Evolutionary conservation across 2,329 filamentous ascomycete species (phyloP), one percentile per base, ranked within the genome.

Genomic region (Pseudocercospora vitis): DNA sequence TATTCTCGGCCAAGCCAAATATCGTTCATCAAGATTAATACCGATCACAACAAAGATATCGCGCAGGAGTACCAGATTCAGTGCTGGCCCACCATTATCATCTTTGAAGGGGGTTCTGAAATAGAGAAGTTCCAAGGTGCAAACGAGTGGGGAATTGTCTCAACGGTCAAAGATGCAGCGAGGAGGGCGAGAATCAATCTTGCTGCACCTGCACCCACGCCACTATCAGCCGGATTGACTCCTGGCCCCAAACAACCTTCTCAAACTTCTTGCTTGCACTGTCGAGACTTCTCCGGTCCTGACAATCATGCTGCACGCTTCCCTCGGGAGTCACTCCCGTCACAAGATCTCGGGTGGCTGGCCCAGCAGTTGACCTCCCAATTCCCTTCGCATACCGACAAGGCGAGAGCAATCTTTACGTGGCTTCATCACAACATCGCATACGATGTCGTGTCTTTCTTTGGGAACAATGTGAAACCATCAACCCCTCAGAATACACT

Each of bases 381-480:
- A 0, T 96, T 97, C 67, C 73, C 83, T 0, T 96, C 89, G 0
- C 92, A 87, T 1, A 96, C 92, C 0, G 92, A 97, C 71, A 96
- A 96, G 74, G 92, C 94, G 2, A 82, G 94, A 23, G 90, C 85
- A 2, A 89, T 99, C 55, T 97, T 97, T 69, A 89, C 88, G 1
- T 99, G 94, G 94, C 84, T 91, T 33, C 92, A 97, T 72, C 86
- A 97, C 71, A 97, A 97, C 64, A 85, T 99, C 53, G 80, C 79
- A 42, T 99, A 97, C 69, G 89, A 97, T 68, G 83, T 84, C 0
- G 79, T 82, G 21, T 81, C 85, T 19, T 95, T 96, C 74, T 95
- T 95, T 67, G 82, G 79, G 52, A 83, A 77, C 46, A 83, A 77
- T 42, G 82, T 95, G 26, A 79, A 84, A 58, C 77, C 81, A 6